Conservation (phyloP, 2,329 filamentous ascomycete genomes). For the Fusarium abutilonis region DNA sequence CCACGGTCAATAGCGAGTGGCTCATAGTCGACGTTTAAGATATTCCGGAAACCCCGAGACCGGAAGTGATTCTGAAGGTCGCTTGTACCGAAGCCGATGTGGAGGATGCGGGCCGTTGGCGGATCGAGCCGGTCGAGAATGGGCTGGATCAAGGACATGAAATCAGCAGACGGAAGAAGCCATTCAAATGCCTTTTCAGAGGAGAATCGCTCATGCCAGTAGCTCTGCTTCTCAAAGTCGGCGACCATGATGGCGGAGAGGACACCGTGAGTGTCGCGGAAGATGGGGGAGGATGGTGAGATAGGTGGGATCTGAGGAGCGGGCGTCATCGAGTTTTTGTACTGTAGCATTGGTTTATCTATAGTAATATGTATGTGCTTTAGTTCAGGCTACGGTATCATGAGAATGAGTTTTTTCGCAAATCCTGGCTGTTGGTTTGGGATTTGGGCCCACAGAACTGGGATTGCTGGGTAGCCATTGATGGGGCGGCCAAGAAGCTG, state of each 20-base stretch:
- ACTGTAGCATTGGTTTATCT: slow-evolving; percentile 16
- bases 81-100: slow-evolving; percentile 61
- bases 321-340: slow-evolving; percentile 25
- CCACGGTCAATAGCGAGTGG: slow-evolving; percentile 58
- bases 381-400: slow-evolving; percentile 20
- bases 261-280: slow-evolving; percentile 14
- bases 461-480: slow-evolving; percentile 22
- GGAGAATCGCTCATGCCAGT: slow-evolving; percentile 60
- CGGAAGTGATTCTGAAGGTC: slow-evolving; percentile 61
- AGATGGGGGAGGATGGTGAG: slow-evolving; percentile 26
- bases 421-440: slow-evolving; percentile 23
- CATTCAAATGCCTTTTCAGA: slow-evolving; percentile 60
- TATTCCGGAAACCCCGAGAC: slow-evolving; percentile 51
- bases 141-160: slow-evolving; percentile 54
- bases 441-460: slow-evolving; percentile 33
- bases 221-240: slow-evolving; percentile 61
- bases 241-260: slow-evolving; percentile 41
- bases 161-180: slow-evolving; percentile 55
- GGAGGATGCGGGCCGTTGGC: slow-evolving; percentile 52
- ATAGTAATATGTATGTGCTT: background rate
- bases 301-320: slow-evolving; percentile 40
- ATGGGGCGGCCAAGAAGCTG: slow-evolving; percentile 23
- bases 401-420: slow-evolving; percentile 21
- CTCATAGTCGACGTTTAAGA: slow-evolving; percentile 63
- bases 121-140: slow-evolving; percentile 46